Evolutionary conservation across 2,329 filamentous ascomycete species (phyloP), one percentile per base, ranked within the genome.

Genomic region (Trichophaea hybrida): DNA sequence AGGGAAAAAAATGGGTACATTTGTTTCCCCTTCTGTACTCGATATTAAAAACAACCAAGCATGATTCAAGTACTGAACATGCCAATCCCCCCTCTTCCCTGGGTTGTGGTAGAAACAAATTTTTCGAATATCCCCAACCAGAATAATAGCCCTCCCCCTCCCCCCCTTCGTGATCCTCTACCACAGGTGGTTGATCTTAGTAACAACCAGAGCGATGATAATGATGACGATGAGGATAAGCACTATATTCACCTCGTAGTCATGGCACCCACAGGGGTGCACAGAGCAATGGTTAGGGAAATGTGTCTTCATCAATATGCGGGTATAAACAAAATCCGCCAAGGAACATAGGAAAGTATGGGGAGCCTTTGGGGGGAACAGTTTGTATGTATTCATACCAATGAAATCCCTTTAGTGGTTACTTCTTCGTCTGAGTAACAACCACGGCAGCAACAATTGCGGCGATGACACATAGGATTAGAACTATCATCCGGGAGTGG

Each of bases 151-250:
- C 24, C 24, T 3, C 3, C 24, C 24, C 24, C 24, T 24, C 24
- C 24, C 24, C 3, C 24, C 24, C 24, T 3, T 24, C 24, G 24
- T 24, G 24, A 1, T 24, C 59, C 49, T 55, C 58, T 59, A 65
- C 61, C 61, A 61, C 56, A 59, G 32, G 17, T 35, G 44, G 53
- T 61, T 58, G 58, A 65, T 54, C 54, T 63, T 61, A 52, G 61
- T 64, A 49, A 63, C 59, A 17, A 65, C 80, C 71, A 85, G 79
- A 6, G 91, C 91, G 67, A 87, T 94, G 62, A 79, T 78, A 64
- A 95, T 86, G 10, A 90, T 90, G n/a, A 80, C 80, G 43, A 79
- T 82, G 61, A 97, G 86, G 58, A 64, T 64, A 49, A 65, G 59
- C 33, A 64, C 59, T 64, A 59, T 56, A 60, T 56, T n/a, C 35